Conservation (phyloP, 2,329 filamentous ascomycete species). For the Diaporthe nobilis region DNA sequence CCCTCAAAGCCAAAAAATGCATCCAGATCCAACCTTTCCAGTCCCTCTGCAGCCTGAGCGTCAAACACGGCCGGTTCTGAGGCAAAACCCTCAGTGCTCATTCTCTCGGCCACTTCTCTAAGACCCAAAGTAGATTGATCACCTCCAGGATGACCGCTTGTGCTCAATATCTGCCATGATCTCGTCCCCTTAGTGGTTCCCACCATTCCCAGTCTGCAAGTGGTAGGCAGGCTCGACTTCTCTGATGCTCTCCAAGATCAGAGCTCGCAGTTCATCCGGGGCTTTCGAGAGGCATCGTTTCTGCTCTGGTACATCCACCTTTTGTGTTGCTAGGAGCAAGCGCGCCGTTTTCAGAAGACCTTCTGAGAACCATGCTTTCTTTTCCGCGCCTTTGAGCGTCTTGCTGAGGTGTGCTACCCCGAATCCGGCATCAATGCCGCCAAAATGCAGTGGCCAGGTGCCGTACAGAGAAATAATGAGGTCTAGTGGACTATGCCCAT, state of each 20-base stretch:
- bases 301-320: neutral
- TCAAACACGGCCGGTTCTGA: too few relatives aligned
- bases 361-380: neutral
- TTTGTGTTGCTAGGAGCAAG: neutral
- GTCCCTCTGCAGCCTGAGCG: too few relatives aligned
- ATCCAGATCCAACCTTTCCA: too few relatives aligned
- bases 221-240: neutral
- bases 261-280: neutral
- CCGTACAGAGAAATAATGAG: neutral
- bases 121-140: neutral
- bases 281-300: neutral
- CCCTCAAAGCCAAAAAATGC: too few relatives aligned
- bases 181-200: accelerated
- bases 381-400: neutral
- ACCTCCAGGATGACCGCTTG: accelerated
- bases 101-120: neutral
- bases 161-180: neutral
- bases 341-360: neutral
- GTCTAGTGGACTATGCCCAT: neutral
- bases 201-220: neutral
- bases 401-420: too few relatives aligned
- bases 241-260: neutral
- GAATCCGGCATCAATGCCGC: neutral
- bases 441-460: neutral
- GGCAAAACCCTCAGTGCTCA: too few relatives aligned